Evolutionary conservation across 1,284 basidiomycete genomes (phyloP), one percentile per base, ranked within the genome.

Genomic region (Puccinia hordei): DNA sequence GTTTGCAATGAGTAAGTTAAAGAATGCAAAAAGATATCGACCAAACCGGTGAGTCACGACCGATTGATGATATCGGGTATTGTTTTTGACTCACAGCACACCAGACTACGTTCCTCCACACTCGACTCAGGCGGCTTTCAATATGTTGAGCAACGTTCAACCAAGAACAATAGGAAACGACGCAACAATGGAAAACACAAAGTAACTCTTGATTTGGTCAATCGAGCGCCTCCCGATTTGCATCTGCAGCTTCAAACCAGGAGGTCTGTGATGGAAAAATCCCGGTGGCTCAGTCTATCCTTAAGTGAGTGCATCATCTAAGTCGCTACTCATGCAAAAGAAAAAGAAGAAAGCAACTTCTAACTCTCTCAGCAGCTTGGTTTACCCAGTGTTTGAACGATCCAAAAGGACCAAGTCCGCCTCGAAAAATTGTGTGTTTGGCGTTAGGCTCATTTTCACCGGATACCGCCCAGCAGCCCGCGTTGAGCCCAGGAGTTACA

Each of bases 401-500:
- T 30, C 27, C 27, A 8, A n/a, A 41, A 35, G 24, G n/a, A 4
- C 66, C 76, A 22, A 19, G 33, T 41, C 65, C 24, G 10, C 38
- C 66, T 41, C 51, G 33, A 24, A 51, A n/a, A 41, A 57, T 78
- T 19, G 19, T 53, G 33, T 71, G 76, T 17, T 61, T 78, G 22
- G 76, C 76, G 15, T 61, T 78, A 17, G 76, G 76, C 53, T 68
- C 76, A 46, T 78, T 78, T 30, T 57, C 76, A 46, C 76, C 76
- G 9, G 66, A 57, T 24, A 35, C 35, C 35, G 27, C 33, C 24
- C 24, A 17, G 24, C 27, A 63, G 15, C 27, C 30, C 66, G 13
- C 46, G 22, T 33, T 55, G 49, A 24, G 15, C 17, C 13, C 65
- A n/a, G 65, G 35, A n/a, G 53, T 22, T 53, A 24, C 49, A 51